Conservation (phyloP, 208 protist species). For the Acanthamoeba quina region DNA sequence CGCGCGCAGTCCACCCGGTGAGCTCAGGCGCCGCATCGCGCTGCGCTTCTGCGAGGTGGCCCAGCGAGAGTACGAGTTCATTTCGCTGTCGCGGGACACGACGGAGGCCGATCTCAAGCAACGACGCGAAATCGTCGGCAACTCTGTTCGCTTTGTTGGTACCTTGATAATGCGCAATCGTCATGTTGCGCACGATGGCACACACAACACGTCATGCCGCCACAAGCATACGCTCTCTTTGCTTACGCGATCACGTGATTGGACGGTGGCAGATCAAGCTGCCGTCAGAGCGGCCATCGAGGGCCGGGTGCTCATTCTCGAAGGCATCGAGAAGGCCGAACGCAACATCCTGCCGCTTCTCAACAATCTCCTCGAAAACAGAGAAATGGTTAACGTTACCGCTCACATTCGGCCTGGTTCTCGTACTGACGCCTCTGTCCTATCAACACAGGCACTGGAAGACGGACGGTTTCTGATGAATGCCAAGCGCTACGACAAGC, state of each 20-base stretch:
- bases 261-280: conserved; percentile 90
- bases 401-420: not conserved
- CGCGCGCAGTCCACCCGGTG: not conserved
- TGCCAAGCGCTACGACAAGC: conserved; percentile 92
- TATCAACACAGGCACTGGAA: conserved; percentile 87
- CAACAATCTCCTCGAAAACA: conserved; percentile 97
- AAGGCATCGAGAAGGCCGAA: conserved; percentile 95
- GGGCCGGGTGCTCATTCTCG: conserved; percentile 94
- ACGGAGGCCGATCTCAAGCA: conserved; percentile 97
- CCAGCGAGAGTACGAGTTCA: conserved; percentile 89
- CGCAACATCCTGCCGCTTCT: conserved; percentile 91
- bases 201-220: too few species aligned
- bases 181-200: not conserved
- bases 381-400: conserved; percentile 93
- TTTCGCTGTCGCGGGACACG: conserved; percentile 95
- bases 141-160: conserved; percentile 87
- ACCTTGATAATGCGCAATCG: too few species aligned
- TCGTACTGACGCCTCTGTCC: not conserved
- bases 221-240: too few species aligned
- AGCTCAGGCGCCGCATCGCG: conserved; percentile 90
- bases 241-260: not conserved
- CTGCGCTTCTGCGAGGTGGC: conserved; percentile 85
- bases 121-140: conserved; percentile 90
- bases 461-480: conserved; percentile 94
- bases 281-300: conserved; percentile 93